Evolutionary conservation across 2,329 filamentous ascomycete species (phyloP), one percentile per base, ranked within the genome.

Genomic region (Davidsoniella australis): DNA sequence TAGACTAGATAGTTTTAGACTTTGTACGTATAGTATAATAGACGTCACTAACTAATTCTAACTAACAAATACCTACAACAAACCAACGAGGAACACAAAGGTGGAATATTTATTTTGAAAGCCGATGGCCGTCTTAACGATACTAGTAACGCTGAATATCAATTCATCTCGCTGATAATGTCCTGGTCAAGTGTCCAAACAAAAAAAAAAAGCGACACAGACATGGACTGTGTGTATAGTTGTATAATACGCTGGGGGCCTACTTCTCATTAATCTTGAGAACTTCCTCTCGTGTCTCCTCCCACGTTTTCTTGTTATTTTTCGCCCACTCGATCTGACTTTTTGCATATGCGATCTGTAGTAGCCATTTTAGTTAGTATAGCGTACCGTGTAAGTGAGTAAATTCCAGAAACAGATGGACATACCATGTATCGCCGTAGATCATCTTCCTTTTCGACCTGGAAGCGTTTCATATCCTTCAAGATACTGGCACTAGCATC

Each of bases 291-390:
- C 80, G 82, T 1, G 88, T 88, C 61, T 94, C 88, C 59, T 89
- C 84, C 88, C 88, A 95, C 5, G 86, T 86, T 58, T 89, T 85
- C 61, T 88, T 78, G 63, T 82, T 81, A 59, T 89, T 88, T 64
- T 81, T 84, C 3, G 88, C 89, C 88, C 88, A 95, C 62, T 94
- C 85, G 53, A 95, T 79, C 61, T 95, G 88, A 63, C 83, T 89
- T 63, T 84, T 85, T 10, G 88, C 88, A 64, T 94, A 95, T 29
- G 85, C 85, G 58, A 94, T 76, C 88, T 94, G 57, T 24, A 23
- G 41, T 14, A 45, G 18, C n/a, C 9, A 36, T 9, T 55, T 61
- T 56, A 62, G 60, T 47, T 53, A 52, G 55, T 12, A 38, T 17
- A 37, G 4, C 26, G 4, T 14, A 18, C 43, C 10, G 39, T 33